phyloP scores from a whole-genome alignment of 2,329 filamentous ascomycete genomes.

The Zymoseptoria ardabiliae region DNA sequence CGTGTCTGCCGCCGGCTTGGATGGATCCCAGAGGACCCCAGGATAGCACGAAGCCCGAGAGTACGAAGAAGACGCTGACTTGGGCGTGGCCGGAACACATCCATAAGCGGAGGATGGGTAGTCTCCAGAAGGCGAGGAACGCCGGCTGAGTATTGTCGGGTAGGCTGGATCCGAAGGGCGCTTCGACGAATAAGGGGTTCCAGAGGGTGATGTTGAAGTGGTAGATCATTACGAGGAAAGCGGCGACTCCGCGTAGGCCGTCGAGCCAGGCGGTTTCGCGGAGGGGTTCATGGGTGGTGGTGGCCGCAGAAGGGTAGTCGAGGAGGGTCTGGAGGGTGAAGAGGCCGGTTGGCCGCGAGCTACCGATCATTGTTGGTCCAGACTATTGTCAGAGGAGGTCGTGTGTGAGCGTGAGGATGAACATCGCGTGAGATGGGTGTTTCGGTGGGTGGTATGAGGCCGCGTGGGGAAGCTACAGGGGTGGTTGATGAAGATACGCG shows the following conservation, averaged over 20 bases:
- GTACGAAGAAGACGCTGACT: slow-evolving; percentile 14
- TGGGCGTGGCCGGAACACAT: slow-evolving; percentile 11
- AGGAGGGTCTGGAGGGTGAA: neutral
- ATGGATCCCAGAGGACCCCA: slow-evolving; percentile 9
- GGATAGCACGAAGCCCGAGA: slow-evolving; percentile 12
- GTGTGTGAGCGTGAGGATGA: too few species aligned
- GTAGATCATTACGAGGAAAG: slow-evolving; percentile 15
- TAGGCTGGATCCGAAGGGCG: slow-evolving; percentile 10
- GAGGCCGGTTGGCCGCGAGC: neutral
- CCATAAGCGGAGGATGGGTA: slow-evolving; percentile 14
- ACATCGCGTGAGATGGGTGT: too few species aligned
- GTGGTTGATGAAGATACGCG: too few species aligned
- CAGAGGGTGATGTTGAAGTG: slow-evolving; percentile 13
- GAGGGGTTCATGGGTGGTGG: too few species aligned
- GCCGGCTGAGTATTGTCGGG: too few species aligned
- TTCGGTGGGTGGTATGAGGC: too few species aligned
- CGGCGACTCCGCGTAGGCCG: slow-evolving; percentile 16
- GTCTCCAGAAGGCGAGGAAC: slow-evolving; percentile 16
- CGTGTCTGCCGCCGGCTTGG: slow-evolving; percentile 2
- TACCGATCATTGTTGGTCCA: too few species aligned
- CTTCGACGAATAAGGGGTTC: slow-evolving; percentile 7
- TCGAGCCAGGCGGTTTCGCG: slow-evolving; percentile 15
- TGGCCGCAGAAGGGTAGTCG: too few species aligned
- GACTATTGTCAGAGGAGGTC: too few species aligned
- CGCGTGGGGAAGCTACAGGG: too few species aligned